phyloP scores from a whole-genome alignment of 768 basidiomycete species.

The Sporobolomyces roseus region DNA sequence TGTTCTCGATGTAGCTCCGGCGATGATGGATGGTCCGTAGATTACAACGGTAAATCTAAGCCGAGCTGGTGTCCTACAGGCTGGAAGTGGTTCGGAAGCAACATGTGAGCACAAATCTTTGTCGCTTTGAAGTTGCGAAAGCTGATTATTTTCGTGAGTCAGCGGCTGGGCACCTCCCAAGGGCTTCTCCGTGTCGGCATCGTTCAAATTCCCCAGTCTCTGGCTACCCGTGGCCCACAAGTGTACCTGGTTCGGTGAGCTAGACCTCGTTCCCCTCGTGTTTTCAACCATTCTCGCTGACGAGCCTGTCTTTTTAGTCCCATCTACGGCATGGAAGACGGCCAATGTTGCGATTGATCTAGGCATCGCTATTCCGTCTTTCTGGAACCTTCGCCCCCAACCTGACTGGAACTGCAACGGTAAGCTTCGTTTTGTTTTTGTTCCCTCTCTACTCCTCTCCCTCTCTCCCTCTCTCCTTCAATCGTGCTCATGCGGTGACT shows the following conservation, averaged over 20 bases:
- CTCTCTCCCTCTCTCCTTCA: too few species aligned
- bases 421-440: background rate
- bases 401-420: slow-evolving; percentile 6
- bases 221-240: background rate
- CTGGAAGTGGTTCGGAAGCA: slow-evolving; percentile 8
- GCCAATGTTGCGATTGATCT: background rate
- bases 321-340: slow-evolving; percentile 8
- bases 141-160: too few species aligned
- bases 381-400: background rate
- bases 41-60: slow-evolving; percentile 6
- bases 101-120: too few species aligned
- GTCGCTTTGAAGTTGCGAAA: too few species aligned
- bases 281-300: background rate
- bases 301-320: background rate
- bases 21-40: slow-evolving; percentile 14
- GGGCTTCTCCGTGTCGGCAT: background rate
- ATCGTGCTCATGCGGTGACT: too few species aligned
- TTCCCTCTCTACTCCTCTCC: too few species aligned
- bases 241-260: slow-evolving; percentile 5
- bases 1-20: slow-evolving; percentile 3
- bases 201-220: background rate
- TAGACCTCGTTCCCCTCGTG: background rate
- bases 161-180: slow-evolving; percentile 16
- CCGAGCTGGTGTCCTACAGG: background rate
- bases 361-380: background rate